phyloP scores from a whole-genome alignment of 176 grass and related monocot genomes.

The Musa schizocarpa region DNA sequence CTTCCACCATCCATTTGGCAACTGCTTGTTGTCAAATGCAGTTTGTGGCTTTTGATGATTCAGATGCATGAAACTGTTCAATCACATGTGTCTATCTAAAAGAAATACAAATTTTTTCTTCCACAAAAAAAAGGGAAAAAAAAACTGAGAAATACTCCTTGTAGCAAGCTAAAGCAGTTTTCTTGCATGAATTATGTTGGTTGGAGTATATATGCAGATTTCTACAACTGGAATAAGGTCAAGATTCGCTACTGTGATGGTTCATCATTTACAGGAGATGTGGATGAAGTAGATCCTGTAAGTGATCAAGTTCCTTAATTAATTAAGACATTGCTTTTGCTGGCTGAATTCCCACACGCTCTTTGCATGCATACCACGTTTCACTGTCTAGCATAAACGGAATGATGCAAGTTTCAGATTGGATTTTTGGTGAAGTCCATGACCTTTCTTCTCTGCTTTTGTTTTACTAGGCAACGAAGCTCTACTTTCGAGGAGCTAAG shows the following conservation, averaged over 20 bases:
- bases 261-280: conserved; percentile 73
- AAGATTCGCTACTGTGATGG: conserved; percentile 81
- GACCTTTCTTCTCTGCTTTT: background rate
- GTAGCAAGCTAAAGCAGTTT: background rate
- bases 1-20: too few species aligned
- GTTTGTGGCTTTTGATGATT: too few species aligned
- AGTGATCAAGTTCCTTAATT: conserved; percentile 24
- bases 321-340: too few species aligned
- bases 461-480: conserved; percentile 41
- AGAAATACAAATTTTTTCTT: too few species aligned
- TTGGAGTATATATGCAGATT: conserved; percentile 34
- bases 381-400: too few species aligned
- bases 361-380: too few species aligned
- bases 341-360: too few species aligned
- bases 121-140: too few species aligned
- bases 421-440: background rate
- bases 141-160: background rate
- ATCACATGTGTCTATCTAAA: too few species aligned
- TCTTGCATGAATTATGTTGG: background rate
- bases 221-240: conserved; percentile 93
- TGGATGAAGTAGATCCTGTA: conserved; percentile 57
- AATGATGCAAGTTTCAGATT: too few species aligned
- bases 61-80: too few species aligned
- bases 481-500: conserved; percentile 65
- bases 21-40: too few species aligned